Evolutionary conservation across 2,329 filamentous ascomycete genomes (phyloP).

Genomic region (Phoma sp.): DNA sequence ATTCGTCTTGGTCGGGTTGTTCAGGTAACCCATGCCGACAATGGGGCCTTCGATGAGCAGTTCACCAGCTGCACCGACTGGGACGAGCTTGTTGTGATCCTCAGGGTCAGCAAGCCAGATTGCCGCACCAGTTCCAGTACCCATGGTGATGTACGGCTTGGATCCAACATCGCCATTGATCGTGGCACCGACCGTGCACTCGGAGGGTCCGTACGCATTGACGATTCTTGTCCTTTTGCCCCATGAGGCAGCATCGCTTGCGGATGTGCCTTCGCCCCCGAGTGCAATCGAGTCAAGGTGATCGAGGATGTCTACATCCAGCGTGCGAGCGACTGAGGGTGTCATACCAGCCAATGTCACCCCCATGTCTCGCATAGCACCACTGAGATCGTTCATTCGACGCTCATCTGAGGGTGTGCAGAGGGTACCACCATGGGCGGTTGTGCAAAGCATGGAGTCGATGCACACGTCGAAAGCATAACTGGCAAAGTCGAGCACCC

Average conservation of each 20-base stretch:
- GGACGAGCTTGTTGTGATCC: slow-evolving; percentile 48
- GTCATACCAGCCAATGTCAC: slow-evolving; percentile 48
- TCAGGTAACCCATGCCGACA: slow-evolving; percentile 49
- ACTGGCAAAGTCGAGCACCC: slow-evolving; percentile 47
- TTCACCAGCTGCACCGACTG: slow-evolving; percentile 56
- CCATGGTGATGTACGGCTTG: slow-evolving; percentile 48
- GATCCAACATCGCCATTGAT: slow-evolving; percentile 40
- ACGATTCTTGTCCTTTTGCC: slow-evolving; percentile 44
- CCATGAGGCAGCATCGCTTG: slow-evolving; percentile 54
- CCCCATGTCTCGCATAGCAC: slow-evolving; percentile 46
- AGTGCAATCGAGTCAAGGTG: slow-evolving; percentile 54
- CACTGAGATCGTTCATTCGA: slow-evolving; percentile 57
- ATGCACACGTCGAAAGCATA: slow-evolving; percentile 50
- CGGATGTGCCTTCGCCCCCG: slow-evolving; percentile 48
- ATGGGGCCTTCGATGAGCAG: slow-evolving; percentile 67
- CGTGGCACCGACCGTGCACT: slow-evolving; percentile 46
- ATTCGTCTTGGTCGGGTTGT: slow-evolving; percentile 46
- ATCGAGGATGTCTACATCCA: slow-evolving; percentile 48
- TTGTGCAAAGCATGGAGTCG: slow-evolving; percentile 47
- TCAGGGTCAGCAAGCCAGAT: slow-evolving; percentile 53
- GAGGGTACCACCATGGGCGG: slow-evolving; percentile 43
- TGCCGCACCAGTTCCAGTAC: slow-evolving; percentile 42
- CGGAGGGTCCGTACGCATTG: slow-evolving; percentile 48
- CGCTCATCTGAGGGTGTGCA: slow-evolving; percentile 55
- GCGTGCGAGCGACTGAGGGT: slow-evolving; percentile 47